Conservation (phyloP, 2,329 filamentous ascomycete genomes). For the Thielaviopsis euricoi region DNA sequence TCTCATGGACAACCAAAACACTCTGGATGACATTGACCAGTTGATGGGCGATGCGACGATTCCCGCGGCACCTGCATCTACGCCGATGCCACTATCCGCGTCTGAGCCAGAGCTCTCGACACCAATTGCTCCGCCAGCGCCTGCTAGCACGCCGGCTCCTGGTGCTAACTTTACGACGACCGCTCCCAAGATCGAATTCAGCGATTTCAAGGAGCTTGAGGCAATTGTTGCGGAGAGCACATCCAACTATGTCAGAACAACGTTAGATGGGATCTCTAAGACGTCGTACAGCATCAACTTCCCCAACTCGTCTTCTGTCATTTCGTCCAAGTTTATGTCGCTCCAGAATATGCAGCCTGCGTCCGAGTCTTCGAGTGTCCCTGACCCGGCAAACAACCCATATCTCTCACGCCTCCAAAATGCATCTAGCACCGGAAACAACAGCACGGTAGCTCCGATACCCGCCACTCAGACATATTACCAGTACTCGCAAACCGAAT, state of each 20-base stretch:
- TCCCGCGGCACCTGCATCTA: slow-evolving; percentile 6
- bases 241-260: slow-evolving; percentile 28
- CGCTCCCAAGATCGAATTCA: slow-evolving; percentile 13
- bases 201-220: slow-evolving; percentile 27
- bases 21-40: slow-evolving; percentile 12
- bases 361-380: slow-evolving; percentile 2
- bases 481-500: slow-evolving; percentile 7
- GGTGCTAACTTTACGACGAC: slow-evolving; percentile 18
- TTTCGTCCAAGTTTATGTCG: neutral
- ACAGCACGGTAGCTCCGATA: slow-evolving; percentile 11
- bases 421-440: slow-evolving; percentile 22
- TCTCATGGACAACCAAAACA: slow-evolving; percentile 12
- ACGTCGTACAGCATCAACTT: slow-evolving; percentile 23
- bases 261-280: slow-evolving; percentile 26
- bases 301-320: neutral
- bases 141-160: slow-evolving; percentile 8
- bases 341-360: neutral
- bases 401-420: slow-evolving; percentile 17
- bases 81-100: slow-evolving; percentile 14
- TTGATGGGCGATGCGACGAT: slow-evolving; percentile 8
- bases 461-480: slow-evolving; percentile 8
- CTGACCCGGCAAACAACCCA: slow-evolving; percentile 1
- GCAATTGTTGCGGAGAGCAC: slow-evolving; percentile 28
- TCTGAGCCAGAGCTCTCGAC: slow-evolving; percentile 16
- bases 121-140: slow-evolving; percentile 5